Evolutionary conservation across 257 asterid genomes (phyloP).

Genomic region (Penstemon davidsonii): DNA sequence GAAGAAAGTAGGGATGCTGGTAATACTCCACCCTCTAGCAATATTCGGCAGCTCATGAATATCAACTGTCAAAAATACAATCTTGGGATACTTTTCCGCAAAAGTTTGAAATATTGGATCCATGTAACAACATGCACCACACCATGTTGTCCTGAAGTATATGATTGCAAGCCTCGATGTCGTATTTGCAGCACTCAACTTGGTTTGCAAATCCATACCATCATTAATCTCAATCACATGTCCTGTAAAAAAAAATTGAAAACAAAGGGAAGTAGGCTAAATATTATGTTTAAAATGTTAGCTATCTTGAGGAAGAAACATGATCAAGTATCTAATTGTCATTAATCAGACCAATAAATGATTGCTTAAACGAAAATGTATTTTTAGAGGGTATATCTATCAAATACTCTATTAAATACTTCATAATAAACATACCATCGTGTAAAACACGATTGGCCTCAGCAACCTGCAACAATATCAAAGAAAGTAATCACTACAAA

Average conservation of each 20-base stretch:
- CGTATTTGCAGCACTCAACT: constrained; percentile 50
- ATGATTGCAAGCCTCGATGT: constrained; percentile 55
- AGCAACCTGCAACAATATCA: too few relatives aligned
- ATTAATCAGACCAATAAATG: neutral
- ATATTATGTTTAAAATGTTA: too few relatives aligned
- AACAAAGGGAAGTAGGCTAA: too few relatives aligned
- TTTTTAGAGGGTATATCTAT: neutral
- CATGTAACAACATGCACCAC: constrained; percentile 76
- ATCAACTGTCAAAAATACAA: constrained; percentile 65
- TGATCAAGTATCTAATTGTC: neutral
- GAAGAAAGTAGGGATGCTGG: constrained; percentile 74
- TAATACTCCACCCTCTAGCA: constrained; percentile 53
- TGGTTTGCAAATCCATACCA: constrained; percentile 44
- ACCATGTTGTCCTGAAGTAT: constrained; percentile 83
- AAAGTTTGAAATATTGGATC: constrained; percentile 56
- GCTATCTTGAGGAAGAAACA: too few relatives aligned
- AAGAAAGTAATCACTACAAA: too few relatives aligned
- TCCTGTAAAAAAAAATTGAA: constrained; percentile 37
- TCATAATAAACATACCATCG: constrained; percentile 52
- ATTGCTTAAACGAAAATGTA: neutral
- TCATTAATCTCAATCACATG: constrained; percentile 55
- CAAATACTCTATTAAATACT: neutral
- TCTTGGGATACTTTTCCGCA: constrained; percentile 50
- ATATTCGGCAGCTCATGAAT: constrained; percentile 61
- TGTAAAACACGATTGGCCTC: constrained; percentile 21